Evolutionary conservation across 495 filamentous ascomycete species (phyloP), one percentile per base, ranked within the genome.

Genomic region (Ascodesmis nigricans): DNA sequence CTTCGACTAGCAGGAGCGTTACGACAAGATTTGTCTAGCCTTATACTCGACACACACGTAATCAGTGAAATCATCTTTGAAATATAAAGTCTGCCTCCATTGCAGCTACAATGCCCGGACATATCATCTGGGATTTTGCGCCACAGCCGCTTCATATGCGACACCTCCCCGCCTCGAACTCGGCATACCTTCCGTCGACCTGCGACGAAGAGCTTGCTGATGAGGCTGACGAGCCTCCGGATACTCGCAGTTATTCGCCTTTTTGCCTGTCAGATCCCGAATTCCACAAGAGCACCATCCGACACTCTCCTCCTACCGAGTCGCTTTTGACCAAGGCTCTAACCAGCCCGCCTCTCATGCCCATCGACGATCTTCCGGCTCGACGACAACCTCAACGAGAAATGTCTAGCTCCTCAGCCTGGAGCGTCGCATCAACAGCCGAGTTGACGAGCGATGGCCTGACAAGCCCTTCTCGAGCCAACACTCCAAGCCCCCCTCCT

Each of bases 361-460:
- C 62, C 15, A 43, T 52, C 31, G 52, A 60, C 29, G 51, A 30
- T 10, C 43, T 42, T 15, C 9, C 35, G 19, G 34, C 37, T 22
- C 46, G 40, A 50, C 22, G 43, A 47, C 43, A 56, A 33, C 53
- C 32, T 23, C 49, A 49, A 22, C 48, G 49, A 33, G 44, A 46
- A 29, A 35, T 55, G 54, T 36, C 44, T 44, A 45, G 57, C 53
- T 44, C 58, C 32, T 59, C 82, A 34, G 72, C 74, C 29, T 73
- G 71, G 46, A 80, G 75, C 57, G 61, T 69, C 35, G 59, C 76
- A 30, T 91, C 83, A 9, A 82, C 78, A 2, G 73, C 71, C 16
- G 83, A 91, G 41, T 60, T 91, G 34, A 92, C 80, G 18, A 91
- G 81, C 55, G 87, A 91, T 49, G 87, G 78, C 29, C 56, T 80